These are phyloP conservation scores for Dryadomyces quercivorus DNA, from an alignment of 2,329 filamentous ascomycete species.

Conservation along the genomic window DNA sequence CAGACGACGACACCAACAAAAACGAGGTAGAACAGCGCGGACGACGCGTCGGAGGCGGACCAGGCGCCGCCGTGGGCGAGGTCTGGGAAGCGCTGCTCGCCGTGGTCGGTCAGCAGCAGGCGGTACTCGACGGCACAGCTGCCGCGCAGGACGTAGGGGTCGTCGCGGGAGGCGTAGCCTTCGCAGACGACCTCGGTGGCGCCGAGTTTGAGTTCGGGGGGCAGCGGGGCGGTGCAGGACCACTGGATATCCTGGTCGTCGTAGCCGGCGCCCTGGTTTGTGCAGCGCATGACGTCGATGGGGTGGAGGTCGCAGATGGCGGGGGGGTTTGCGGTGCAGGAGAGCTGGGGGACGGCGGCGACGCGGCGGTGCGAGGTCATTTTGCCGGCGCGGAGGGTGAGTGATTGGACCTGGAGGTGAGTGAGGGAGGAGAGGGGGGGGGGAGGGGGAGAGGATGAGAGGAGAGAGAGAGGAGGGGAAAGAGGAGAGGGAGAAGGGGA, in stretches of 20 bases:
- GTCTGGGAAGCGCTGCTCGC: slow-evolving; percentile 57
- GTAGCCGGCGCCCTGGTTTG: slow-evolving; percentile 74
- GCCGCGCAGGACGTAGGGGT: slow-evolving; percentile 79
- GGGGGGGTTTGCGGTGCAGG: slow-evolving; percentile 54
- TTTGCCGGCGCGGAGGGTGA: slow-evolving; percentile 59
- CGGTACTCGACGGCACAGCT: slow-evolving; percentile 90
- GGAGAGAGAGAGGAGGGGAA: slow-evolving; percentile 22
- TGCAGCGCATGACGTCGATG: slow-evolving; percentile 78
- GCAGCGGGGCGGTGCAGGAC: slow-evolving; percentile 61
- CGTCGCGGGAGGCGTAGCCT: slow-evolving; percentile 64
- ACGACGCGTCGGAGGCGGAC: neutral
- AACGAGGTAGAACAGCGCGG: slow-evolving; percentile 16
- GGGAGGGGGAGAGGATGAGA: slow-evolving; percentile 13
- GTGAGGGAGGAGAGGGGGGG: neutral
- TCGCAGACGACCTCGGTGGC: slow-evolving; percentile 87
- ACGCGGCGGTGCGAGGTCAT: slow-evolving; percentile 68
- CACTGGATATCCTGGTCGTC: slow-evolving; percentile 73
- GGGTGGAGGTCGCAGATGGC: slow-evolving; percentile 56
- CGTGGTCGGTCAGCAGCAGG: slow-evolving; percentile 62
- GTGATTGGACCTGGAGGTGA: slow-evolving; percentile 50
- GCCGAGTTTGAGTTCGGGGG: slow-evolving; percentile 56
- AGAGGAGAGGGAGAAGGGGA: neutral
- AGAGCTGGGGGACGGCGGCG: slow-evolving; percentile 63
- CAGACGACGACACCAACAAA: slow-evolving; percentile 48
- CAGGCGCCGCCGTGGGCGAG: slow-evolving; percentile 27